Percentiles rank a stretch among this genome's conserved stretches.
phyloP scores from a whole-genome alignment of 768 basidiomycete species.

The Suillus tomentosus region DNA sequence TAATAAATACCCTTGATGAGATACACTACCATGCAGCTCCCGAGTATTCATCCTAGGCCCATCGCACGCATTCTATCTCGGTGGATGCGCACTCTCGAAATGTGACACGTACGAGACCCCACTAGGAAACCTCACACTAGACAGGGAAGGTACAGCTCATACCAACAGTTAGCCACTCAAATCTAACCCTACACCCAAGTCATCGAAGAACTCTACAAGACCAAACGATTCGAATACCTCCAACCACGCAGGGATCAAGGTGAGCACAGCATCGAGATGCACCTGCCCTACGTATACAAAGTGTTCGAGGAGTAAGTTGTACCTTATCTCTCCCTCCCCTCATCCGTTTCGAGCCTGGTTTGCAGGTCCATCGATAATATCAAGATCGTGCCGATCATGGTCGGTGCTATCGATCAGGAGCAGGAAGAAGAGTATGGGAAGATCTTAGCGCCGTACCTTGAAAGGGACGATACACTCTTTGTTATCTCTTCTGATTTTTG shows the following conservation, averaged over 20 bases:
- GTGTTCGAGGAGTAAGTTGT: constrained; percentile 71
- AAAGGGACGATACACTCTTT: constrained; percentile 77
- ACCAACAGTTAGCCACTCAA: background rate
- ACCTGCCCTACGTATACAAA: constrained; percentile 88
- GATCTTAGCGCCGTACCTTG: constrained; percentile 80
- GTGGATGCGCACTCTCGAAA: constrained; percentile 83
- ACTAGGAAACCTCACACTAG: constrained; percentile 78
- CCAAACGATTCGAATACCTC: constrained; percentile 74
- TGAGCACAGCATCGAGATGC: constrained; percentile 98
- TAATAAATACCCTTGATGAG: constrained; percentile 7
- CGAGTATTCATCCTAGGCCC: constrained; percentile 95
- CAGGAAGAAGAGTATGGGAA: constrained; percentile 66
- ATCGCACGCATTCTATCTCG: constrained; percentile 88
- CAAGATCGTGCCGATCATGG: constrained; percentile 84
- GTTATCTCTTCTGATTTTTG: constrained; percentile 97
- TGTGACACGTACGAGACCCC: constrained; percentile 84
- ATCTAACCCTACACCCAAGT: constrained; percentile 42
- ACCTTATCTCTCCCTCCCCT: background rate
- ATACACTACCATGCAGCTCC: constrained; percentile 52
- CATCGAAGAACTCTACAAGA: constrained; percentile 61
- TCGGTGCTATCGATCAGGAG: constrained; percentile 70
- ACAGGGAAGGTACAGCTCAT: constrained; percentile 65
- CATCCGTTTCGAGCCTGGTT: background rate
- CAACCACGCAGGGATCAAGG: constrained; percentile 73
- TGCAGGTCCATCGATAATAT: constrained; percentile 61